Percentiles rank a stretch among this genome's conserved stretches.
Evolutionary conservation across 2,329 filamentous ascomycete species (phyloP).

Genomic region (Phyllosticta ampelicida): DNA sequence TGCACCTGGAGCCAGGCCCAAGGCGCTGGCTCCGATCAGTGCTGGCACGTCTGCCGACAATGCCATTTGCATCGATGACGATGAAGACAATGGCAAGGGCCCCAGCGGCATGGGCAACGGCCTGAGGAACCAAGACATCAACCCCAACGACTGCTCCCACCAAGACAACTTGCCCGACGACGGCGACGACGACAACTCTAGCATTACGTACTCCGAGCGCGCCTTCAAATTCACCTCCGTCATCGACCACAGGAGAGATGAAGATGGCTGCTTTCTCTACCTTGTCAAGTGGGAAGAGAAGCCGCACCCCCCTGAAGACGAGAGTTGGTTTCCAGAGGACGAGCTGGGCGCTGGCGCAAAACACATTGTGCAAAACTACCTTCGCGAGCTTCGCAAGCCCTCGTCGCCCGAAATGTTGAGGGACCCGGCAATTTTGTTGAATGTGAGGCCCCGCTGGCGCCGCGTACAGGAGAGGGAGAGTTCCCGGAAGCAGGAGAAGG

Average conservation of each 20-base stretch:
- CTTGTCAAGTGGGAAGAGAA: background rate
- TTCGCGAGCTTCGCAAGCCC: background rate
- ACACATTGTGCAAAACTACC: background rate
- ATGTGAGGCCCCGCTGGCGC: too few relatives aligned
- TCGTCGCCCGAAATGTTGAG: background rate
- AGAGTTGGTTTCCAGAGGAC: background rate
- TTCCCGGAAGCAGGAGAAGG: too few relatives aligned
- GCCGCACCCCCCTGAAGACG: background rate
- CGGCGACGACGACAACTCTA: too few relatives aligned
- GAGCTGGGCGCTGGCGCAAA: background rate
- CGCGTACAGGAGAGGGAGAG: too few relatives aligned
- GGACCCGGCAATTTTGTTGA: background rate
- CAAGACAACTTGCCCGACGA: background rate
- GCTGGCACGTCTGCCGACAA: background rate
- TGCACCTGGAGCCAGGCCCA: background rate
- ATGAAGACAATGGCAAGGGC: background rate
- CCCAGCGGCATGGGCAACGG: too few relatives aligned
- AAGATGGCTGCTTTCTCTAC: background rate
- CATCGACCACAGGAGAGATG: background rate
- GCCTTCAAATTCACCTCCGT: background rate
- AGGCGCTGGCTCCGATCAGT: background rate
- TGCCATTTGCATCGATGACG: background rate
- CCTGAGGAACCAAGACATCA: background rate
- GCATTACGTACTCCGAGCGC: too few relatives aligned
- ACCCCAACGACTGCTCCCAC: background rate